A percentile compares a stretch with the other conserved stretches of the same genome.
These are phyloP conservation scores for Isabelozyma gotoi DNA, from an alignment of 805 yeast species.

Conservation along the genomic window DNA sequence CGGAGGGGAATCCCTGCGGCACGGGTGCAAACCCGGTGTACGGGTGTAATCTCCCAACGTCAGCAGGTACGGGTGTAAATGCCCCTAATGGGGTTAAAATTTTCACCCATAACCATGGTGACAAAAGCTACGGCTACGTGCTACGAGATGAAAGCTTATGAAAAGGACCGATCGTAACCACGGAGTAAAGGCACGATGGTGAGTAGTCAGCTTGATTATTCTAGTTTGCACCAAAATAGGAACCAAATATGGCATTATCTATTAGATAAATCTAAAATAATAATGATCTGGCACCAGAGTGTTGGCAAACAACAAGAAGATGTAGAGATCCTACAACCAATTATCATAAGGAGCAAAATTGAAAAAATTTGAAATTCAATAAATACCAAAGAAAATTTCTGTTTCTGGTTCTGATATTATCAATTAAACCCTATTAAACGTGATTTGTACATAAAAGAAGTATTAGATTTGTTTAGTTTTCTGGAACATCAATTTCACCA, in stretches of 20 bases:
- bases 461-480: conserved; percentile 49
- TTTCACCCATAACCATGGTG: no score
- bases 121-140: not conserved
- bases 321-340: no score
- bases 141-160: conserved; percentile 45
- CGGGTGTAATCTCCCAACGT: no score
- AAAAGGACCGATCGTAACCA: conserved; percentile 72
- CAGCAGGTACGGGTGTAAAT: no score
- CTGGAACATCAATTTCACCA: conserved; percentile 95
- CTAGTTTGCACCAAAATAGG: conserved; percentile 94
- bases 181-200: conserved; percentile 47
- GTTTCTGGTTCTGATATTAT: conserved; percentile 13
- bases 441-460: conserved; percentile 30
- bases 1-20: no score
- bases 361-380: no score
- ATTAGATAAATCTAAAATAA: conserved; percentile 6
- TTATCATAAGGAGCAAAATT: conserved; percentile 1
- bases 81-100: not conserved
- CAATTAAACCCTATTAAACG: conserved; percentile 35
- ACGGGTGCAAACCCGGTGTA: no score
- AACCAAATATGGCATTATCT: conserved; percentile 55
- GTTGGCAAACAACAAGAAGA: conserved; percentile 83
- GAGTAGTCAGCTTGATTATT: conserved; percentile 65
- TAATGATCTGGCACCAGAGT: conserved; percentile 77
- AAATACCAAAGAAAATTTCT: conserved; percentile 6